Percentiles rank a stretch among this genome's conserved stretches.
Conservation (phyloP, 106 monocot species). For the Dendrobium nobile region DNA sequence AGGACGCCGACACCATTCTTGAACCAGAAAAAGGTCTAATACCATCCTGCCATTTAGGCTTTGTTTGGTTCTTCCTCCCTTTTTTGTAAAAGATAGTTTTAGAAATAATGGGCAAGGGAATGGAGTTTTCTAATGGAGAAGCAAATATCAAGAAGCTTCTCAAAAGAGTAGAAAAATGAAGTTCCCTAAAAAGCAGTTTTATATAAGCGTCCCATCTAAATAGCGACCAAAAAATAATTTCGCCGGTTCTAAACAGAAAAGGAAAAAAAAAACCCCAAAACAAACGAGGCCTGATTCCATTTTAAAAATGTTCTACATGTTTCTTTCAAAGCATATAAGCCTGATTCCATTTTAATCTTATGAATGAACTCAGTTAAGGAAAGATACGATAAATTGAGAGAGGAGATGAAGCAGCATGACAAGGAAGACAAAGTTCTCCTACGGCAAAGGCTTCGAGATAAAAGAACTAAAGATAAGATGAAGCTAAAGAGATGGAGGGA, state of each 20-base stretch:
- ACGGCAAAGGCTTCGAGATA: conserved; percentile 46
- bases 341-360: background rate
- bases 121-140: no score
- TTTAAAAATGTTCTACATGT: background rate
- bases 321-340: background rate
- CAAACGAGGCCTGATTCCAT: background rate
- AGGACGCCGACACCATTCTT: conserved; percentile 18
- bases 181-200: no score
- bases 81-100: no score
- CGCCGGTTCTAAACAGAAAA: no score
- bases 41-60: background rate
- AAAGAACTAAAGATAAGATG: conserved; percentile 54
- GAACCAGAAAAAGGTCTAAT: conserved; percentile 37
- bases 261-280: no score
- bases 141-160: no score
- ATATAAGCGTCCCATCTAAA: no score
- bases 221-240: no score
- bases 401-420: conserved; percentile 51
- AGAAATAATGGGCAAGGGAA: no score
- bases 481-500: conserved; percentile 55
- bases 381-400: conserved; percentile 49
- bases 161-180: no score
- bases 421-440: conserved; percentile 69
- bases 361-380: conserved; percentile 29
- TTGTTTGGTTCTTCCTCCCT: no score